These are phyloP conservation scores for Mariannaea sp. DNA, from an alignment of 2,329 filamentous ascomycete genomes.

Conservation along the genomic window DNA sequence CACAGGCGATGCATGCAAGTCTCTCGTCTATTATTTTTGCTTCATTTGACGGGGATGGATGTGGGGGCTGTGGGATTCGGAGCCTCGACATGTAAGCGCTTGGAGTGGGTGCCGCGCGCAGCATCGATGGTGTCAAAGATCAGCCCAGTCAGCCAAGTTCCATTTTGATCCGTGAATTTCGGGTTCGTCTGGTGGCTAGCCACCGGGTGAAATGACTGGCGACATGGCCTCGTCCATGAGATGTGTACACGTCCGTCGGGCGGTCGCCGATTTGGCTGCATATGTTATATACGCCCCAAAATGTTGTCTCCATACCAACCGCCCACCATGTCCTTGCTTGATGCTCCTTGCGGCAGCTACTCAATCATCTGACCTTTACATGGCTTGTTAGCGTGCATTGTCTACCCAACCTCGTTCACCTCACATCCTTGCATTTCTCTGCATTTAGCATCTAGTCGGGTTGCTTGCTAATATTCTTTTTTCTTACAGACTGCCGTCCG, in stretches of 20 bases:
- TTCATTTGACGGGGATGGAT: constrained; percentile 5
- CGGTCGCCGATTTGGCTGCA: constrained; percentile 27
- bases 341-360: constrained; percentile 11
- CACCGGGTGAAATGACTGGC: constrained; percentile 19
- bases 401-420: constrained; percentile 16
- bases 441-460: constrained; percentile 22
- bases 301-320: constrained; percentile 26
- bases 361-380: constrained; percentile 14
- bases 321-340: constrained; percentile 32
- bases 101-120: constrained; percentile 17
- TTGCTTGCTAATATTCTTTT: constrained; percentile 28
- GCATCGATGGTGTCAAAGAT: constrained; percentile 29
- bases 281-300: constrained; percentile 15
- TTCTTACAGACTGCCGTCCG: constrained; percentile 65
- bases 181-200: constrained; percentile 21
- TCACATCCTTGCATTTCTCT: constrained; percentile 7
- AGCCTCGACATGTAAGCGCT: constrained; percentile 36
- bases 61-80: constrained; percentile 25
- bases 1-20: constrained; percentile 17
- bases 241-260: constrained; percentile 22
- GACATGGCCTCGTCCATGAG: constrained; percentile 11
- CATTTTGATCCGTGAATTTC: constrained; percentile 25
- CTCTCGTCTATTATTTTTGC: constrained; percentile 36
- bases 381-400: constrained; percentile 25
- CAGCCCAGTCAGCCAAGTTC: constrained; percentile 28